phyloP scores from a whole-genome alignment of 2,329 filamentous ascomycete genomes.

The Pezicula carpinea region DNA sequence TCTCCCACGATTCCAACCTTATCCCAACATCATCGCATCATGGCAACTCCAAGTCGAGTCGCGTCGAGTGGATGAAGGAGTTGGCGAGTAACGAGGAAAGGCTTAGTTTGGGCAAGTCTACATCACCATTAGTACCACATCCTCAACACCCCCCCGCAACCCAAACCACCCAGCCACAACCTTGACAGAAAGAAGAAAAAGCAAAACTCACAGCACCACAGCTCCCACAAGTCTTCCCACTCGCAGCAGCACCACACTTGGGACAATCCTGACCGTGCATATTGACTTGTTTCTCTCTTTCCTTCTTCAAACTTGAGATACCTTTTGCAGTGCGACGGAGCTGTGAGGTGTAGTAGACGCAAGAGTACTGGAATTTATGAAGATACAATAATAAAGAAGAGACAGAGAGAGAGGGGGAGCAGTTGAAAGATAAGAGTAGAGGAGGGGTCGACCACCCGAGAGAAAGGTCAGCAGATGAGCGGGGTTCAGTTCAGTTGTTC shows the following conservation, averaged over 20 bases:
- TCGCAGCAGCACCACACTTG: conserved; percentile 21
- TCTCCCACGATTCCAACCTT: too few relatives aligned
- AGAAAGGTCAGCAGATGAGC: too few relatives aligned
- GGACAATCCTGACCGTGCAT: conserved; percentile 26
- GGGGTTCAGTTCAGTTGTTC: too few relatives aligned
- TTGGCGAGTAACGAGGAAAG: too few relatives aligned
- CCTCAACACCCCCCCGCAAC: too few relatives aligned
- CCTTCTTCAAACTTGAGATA: conserved; percentile 1
- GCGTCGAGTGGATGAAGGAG: neutral
- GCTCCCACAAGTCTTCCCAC: conserved; percentile 23
- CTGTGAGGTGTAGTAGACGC: neutral
- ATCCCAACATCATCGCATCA: too few relatives aligned
- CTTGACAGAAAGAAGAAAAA: conserved; percentile 23
- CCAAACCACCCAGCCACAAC: too few relatives aligned
- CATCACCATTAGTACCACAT: neutral
- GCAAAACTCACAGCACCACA: conserved; percentile 24
- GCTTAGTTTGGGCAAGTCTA: conserved; percentile 19
- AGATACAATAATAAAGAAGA: conserved; percentile 4
- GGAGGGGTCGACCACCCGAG: too few relatives aligned
- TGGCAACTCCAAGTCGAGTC: neutral
- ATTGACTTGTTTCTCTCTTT: conserved; percentile 6
- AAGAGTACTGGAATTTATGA: too few relatives aligned
- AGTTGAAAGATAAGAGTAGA: neutral
- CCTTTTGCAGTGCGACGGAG: neutral
- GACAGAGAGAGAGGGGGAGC: neutral